Evolutionary conservation across 139 green algal species (phyloP), one percentile per base, ranked within the genome.

Genomic region (Mychonastes homosphaera): DNA sequence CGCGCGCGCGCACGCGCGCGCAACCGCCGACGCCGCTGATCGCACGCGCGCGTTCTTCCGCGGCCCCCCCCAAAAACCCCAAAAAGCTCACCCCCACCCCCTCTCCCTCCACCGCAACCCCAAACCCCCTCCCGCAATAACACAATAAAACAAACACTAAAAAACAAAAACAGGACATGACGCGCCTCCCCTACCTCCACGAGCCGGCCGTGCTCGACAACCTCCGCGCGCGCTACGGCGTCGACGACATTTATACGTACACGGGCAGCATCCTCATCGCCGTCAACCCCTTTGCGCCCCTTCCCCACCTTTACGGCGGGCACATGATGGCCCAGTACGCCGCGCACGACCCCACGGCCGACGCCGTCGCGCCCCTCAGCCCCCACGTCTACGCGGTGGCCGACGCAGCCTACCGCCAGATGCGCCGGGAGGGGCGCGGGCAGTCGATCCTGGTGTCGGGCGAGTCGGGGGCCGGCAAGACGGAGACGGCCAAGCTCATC

Each of bases 401-500:
- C 19, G 82, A 95, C 41, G 67, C 82, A 19, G 80, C 87, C 1
- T 95, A 87, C 61, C 56, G 73, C 19, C 80, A 93, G 62, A 95
- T 97, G 88, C 67, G 76, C 35, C 76, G 76, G 56, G 79, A 91
- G 54, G 60, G 62, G 32, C 80, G 71, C 44, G 84, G 79, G 36
- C 87, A 95, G 69, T 89, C 84, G 36, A 93, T 95, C 62, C 74
- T 95, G 78, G 87, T 95, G 54, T 33, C 76, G 35, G 93, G 93
- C 6, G 93, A 99, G 78, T 93, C 79, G 21, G 93, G 93, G 27
- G 93, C 93, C n/a, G 93, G 93, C 21, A 99, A 99, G 72, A 99
- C 93, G 26, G 93, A 99, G 79, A 99, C 93, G 30, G 91, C 82
- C 65, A 99, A 99, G 79, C 79, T 96, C 12, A 92, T 99, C 61